Evolutionary conservation across 352 stramenopile genomes (phyloP).

Genomic region (Phytophthora pluvialis): DNA sequence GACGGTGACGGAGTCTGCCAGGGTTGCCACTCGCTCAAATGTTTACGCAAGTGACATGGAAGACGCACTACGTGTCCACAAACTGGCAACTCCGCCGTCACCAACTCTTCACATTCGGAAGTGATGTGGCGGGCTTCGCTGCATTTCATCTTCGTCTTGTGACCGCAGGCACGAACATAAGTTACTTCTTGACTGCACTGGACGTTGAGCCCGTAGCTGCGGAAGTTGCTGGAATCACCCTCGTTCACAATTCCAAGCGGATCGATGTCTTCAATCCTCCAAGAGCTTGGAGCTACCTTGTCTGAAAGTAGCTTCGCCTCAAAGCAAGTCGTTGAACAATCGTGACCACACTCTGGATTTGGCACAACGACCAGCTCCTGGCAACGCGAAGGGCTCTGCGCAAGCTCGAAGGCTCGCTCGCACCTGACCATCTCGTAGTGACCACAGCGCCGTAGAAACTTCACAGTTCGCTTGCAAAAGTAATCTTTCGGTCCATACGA

Average conservation of each 20-base stretch:
- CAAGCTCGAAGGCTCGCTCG: slow-evolving; percentile 76
- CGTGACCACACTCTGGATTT: slow-evolving; percentile 79
- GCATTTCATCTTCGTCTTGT: slow-evolving; percentile 55
- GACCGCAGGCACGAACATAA: slow-evolving; percentile 47
- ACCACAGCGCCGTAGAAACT: slow-evolving; percentile 67
- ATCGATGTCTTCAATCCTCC: slow-evolving; percentile 18
- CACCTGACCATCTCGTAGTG: slow-evolving; percentile 65
- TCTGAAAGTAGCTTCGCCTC: slow-evolving; percentile 28
- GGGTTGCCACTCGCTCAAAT: slow-evolving; percentile 53
- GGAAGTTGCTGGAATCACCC: slow-evolving; percentile 39
- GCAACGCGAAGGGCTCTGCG: slow-evolving; percentile 51
- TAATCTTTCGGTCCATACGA: slow-evolving; percentile 76
- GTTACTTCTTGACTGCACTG: slow-evolving; percentile 44
- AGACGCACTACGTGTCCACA: slow-evolving; percentile 60
- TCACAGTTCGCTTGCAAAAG: slow-evolving; percentile 62
- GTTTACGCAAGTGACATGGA: slow-evolving; percentile 38
- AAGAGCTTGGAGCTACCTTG: slow-evolving; percentile 16
- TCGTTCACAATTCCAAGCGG: slow-evolving; percentile 46
- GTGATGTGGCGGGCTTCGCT: slow-evolving; percentile 48
- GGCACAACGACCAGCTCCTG: slow-evolving; percentile 46
- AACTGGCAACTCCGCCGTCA: slow-evolving; percentile 37
- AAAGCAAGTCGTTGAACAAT: slow-evolving; percentile 58
- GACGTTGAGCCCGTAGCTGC: slow-evolving; percentile 51
- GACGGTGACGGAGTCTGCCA: slow-evolving; percentile 37
- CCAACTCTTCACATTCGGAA: slow-evolving; percentile 39